Percentiles rank a stretch among this genome's conserved stretches.
Conservation (phyloP, 306 rosid genomes). For the Amphicarpaea edgeworthii region DNA sequence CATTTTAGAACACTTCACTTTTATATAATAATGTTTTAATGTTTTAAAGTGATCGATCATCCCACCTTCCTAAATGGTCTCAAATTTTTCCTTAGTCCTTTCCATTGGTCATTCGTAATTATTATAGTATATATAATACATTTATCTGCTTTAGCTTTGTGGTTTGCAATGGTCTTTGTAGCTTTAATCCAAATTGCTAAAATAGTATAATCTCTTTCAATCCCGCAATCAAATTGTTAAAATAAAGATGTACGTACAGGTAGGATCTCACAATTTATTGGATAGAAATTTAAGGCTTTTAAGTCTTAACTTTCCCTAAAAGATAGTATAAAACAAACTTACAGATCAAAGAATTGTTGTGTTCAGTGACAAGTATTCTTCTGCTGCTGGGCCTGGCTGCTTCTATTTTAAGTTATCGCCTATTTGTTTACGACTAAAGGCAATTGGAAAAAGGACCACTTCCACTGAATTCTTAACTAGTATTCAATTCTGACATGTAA, state of each 20-base stretch:
- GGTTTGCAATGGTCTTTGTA: constrained; percentile 1
- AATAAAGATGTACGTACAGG: background rate
- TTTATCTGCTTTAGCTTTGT: constrained; percentile 22
- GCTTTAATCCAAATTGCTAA: constrained; percentile 30
- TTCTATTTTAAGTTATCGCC: constrained; percentile 36
- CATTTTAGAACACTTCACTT: constrained; percentile 37
- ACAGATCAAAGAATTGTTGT: constrained; percentile 28
- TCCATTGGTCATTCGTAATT: constrained; percentile 7
- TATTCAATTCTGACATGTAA: background rate
- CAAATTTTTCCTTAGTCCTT: background rate
- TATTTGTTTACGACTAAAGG: background rate
- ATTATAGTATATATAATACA: background rate
- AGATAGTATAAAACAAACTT: constrained; percentile 36
- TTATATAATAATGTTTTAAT: background rate
- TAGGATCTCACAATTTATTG: constrained; percentile 36
- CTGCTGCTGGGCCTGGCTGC: constrained; percentile 21
- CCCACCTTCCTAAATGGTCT: constrained; percentile 39
- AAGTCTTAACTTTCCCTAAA: constrained; percentile 27
- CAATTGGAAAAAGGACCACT: constrained; percentile 2
- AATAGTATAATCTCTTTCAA: background rate
- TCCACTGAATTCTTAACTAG: background rate
- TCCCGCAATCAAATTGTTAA: constrained; percentile 17
- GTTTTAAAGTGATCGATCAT: constrained; percentile 48
- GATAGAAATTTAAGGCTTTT: constrained; percentile 29
- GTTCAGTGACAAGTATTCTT: constrained; percentile 11